Conservation (phyloP, 139 green algal genomes). For the Chlamydomonas urium region DNA sequence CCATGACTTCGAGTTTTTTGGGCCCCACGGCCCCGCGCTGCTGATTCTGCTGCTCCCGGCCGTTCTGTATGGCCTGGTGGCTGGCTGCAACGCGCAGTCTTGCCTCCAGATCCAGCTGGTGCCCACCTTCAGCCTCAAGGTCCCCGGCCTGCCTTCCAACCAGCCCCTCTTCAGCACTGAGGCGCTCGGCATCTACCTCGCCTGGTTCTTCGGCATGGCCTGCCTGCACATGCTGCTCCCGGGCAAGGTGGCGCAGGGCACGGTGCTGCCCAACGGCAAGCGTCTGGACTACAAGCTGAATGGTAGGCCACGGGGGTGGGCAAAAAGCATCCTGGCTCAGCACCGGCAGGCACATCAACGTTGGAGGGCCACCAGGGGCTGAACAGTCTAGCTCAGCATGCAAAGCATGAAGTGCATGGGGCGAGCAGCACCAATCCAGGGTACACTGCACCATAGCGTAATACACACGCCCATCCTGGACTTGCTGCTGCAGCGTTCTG, state of each 20-base stretch:
- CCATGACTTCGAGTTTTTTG: slow-evolving; percentile 51
- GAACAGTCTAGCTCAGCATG: not conserved
- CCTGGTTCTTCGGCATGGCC: slow-evolving; percentile 58
- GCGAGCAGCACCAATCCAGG: not conserved
- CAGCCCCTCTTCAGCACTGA: slow-evolving; percentile 50
- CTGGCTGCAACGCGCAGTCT: slow-evolving; percentile 37
- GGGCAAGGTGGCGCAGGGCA: slow-evolving; percentile 54
- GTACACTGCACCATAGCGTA: not conserved
- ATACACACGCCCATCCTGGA: not conserved
- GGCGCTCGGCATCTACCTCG: slow-evolving; percentile 46
- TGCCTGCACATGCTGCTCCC: slow-evolving; percentile 79
- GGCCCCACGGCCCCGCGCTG: slow-evolving; percentile 39
- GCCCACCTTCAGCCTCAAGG: slow-evolving; percentile 6
- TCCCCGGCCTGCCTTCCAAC: slow-evolving; percentile 25
- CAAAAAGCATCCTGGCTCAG: too few relatives aligned
- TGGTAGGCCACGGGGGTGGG: slow-evolving; percentile 47
- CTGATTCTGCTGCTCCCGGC: slow-evolving; percentile 36
- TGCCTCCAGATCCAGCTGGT: slow-evolving; percentile 37
- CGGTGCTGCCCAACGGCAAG: slow-evolving; percentile 48
- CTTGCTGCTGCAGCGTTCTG: slow-evolving; percentile 51
- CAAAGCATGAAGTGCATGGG: not conserved
- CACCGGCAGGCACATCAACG: not conserved
- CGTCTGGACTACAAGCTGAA: slow-evolving; percentile 84
- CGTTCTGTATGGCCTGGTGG: slow-evolving; percentile 42
- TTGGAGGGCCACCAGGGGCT: not conserved